Conservation (phyloP, 768 basidiomycete species). For the Mycena galopus region DNA sequence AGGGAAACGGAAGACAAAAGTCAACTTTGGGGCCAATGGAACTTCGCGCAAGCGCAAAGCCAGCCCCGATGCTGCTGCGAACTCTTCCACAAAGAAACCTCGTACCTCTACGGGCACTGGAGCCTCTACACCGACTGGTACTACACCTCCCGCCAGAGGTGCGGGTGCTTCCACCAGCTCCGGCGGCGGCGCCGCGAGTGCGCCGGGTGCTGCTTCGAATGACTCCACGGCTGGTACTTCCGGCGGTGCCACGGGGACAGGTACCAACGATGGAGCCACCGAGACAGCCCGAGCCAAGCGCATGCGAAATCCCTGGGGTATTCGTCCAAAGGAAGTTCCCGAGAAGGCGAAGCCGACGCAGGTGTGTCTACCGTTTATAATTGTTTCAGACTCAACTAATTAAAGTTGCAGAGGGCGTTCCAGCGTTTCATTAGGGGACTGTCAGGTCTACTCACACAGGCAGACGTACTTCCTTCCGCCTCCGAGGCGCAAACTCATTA, state of each 20-base stretch:
- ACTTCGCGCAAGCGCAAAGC: constrained; percentile 1
- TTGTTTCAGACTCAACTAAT: neutral
- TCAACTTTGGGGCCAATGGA: constrained; percentile 7
- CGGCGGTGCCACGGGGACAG: neutral
- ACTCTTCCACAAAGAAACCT: neutral
- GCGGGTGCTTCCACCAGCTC: too few species aligned
- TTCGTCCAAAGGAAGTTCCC: constrained; percentile 8
- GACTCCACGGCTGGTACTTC: neutral
- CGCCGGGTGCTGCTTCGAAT: too few species aligned
- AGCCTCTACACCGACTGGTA: neutral
- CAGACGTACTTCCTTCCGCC: constrained; percentile 2
- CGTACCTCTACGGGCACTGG: neutral
- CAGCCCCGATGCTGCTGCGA: neutral
- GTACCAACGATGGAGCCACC: neutral
- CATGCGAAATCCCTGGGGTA: neutral
- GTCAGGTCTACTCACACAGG: neutral
- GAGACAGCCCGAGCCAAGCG: neutral
- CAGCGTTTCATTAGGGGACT: constrained; percentile 4
- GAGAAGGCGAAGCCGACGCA: neutral
- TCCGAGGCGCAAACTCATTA: neutral
- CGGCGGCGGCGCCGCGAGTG: too few species aligned
- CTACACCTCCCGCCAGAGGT: too few species aligned
- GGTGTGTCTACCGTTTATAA: neutral
- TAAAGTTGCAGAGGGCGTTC: constrained; percentile 11
- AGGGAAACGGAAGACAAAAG: neutral